phyloP scores from a whole-genome alignment of 1,139 yeast species.

The Lodderomyces oxycetoniae region DNA sequence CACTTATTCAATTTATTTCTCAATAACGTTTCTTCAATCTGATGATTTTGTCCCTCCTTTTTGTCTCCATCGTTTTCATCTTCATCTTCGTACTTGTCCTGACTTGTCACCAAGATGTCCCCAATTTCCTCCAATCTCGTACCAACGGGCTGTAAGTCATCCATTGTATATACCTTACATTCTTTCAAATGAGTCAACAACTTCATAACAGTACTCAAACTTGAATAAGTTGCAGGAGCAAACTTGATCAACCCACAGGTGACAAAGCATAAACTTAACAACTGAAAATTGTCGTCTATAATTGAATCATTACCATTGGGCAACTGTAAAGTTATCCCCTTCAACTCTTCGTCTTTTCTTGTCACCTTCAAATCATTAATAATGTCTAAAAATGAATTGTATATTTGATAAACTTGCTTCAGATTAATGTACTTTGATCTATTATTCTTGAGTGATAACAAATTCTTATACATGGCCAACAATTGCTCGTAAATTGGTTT shows the following conservation, averaged over 20 bases:
- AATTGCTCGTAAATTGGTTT: constrained; percentile 46
- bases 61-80: constrained; percentile 17
- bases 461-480: constrained; percentile 41
- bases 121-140: constrained; percentile 66
- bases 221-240: constrained; percentile 92
- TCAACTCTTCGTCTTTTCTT: constrained; percentile 45
- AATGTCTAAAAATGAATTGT: constrained; percentile 47
- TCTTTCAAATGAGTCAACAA: constrained; percentile 77
- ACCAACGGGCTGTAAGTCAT: constrained; percentile 74
- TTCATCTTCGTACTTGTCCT: constrained; percentile 28
- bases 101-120: constrained; percentile 49
- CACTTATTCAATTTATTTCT: constrained; percentile 59
- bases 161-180: constrained; percentile 74
- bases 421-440: constrained; percentile 60
- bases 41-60: constrained; percentile 19
- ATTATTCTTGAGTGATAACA: constrained; percentile 60
- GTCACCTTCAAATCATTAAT: constrained; percentile 49
- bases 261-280: constrained; percentile 76
- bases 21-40: constrained; percentile 55
- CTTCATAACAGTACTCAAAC: constrained; percentile 77
- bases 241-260: constrained; percentile 87
- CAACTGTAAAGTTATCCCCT: constrained; percentile 35
- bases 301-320: constrained; percentile 58
- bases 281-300: constrained; percentile 86
- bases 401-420: constrained; percentile 53